Conservation (phyloP, 2,329 filamentous ascomycete genomes). For the Aureobasidium namibiae region DNA sequence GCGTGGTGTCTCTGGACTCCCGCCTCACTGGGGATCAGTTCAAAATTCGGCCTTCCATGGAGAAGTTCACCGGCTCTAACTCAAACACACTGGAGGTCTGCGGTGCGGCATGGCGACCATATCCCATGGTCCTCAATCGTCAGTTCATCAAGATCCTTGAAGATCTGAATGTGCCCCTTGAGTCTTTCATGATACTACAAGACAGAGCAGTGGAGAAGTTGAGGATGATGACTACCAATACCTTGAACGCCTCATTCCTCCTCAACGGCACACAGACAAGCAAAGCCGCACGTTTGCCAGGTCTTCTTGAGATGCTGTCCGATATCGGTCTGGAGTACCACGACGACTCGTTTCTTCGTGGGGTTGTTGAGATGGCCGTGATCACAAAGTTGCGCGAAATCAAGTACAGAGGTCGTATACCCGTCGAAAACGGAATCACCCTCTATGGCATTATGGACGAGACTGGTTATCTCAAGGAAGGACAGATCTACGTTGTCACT, state of each 20-base stretch:
- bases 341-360: constrained; percentile 60
- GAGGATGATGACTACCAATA: constrained; percentile 48
- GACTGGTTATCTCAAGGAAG: constrained; percentile 57
- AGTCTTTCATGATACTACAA: constrained; percentile 59
- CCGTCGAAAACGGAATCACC: constrained; percentile 60
- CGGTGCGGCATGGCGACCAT: constrained; percentile 56
- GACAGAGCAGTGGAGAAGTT: constrained; percentile 52
- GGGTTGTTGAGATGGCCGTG: constrained; percentile 60
- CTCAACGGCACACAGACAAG: constrained; percentile 56
- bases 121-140: constrained; percentile 65
- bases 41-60: constrained; percentile 64
- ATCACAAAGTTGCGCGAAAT: constrained; percentile 63
- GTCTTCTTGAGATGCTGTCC: constrained; percentile 53
- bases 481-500: constrained; percentile 59
- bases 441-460: constrained; percentile 82
- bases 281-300: constrained; percentile 50
- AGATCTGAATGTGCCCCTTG: constrained; percentile 55
- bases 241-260: constrained; percentile 57
- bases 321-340: constrained; percentile 56
- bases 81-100: constrained; percentile 59
- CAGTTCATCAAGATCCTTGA: constrained; percentile 82
- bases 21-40: constrained; percentile 51
- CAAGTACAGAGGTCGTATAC: constrained; percentile 72
- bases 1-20: constrained; percentile 65
- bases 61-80: constrained; percentile 59